Evolutionary conservation across 176 grass and related monocot species (phyloP).

Genomic region (maize (Zea mays)): DNA sequence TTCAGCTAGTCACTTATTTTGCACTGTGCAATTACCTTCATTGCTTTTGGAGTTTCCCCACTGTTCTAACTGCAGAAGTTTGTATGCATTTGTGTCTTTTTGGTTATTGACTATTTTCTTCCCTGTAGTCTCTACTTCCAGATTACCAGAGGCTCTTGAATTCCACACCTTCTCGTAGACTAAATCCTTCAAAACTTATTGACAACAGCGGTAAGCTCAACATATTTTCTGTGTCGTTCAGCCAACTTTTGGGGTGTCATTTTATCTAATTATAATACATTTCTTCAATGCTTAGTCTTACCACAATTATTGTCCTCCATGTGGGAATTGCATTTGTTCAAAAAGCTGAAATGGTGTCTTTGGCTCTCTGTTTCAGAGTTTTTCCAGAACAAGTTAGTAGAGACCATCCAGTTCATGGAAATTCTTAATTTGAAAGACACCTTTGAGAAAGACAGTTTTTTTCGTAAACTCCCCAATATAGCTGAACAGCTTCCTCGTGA

Average conservation of each 20-base stretch:
- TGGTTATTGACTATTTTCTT: constrained; percentile 32
- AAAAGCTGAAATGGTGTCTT: constrained; percentile 14
- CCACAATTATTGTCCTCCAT: background rate
- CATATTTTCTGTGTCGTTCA: constrained; percentile 19
- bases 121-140: constrained; percentile 83
- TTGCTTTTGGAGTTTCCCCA: constrained; percentile 31
- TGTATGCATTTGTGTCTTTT: background rate
- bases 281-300: constrained; percentile 15
- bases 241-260: background rate
- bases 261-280: constrained; percentile 13
- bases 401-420: constrained; percentile 99
- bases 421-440: constrained; percentile 96
- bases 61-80: constrained; percentile 2
- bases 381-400: constrained; percentile 99
- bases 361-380: constrained; percentile 71
- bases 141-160: constrained; percentile 99
- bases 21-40: constrained; percentile 9
- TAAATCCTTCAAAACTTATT: constrained; percentile 99
- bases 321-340: background rate
- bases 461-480: constrained; percentile 96
- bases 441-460: constrained; percentile 96
- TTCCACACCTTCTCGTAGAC: constrained; percentile 84
- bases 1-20: background rate
- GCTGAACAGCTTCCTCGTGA: constrained; percentile 92
- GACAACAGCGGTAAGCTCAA: constrained; percentile 81